Percentiles rank a stretch among this genome's conserved stretches.
Evolutionary conservation across 2,329 filamentous ascomycete genomes (phyloP).

Genomic region (Clonostachys solani): DNA sequence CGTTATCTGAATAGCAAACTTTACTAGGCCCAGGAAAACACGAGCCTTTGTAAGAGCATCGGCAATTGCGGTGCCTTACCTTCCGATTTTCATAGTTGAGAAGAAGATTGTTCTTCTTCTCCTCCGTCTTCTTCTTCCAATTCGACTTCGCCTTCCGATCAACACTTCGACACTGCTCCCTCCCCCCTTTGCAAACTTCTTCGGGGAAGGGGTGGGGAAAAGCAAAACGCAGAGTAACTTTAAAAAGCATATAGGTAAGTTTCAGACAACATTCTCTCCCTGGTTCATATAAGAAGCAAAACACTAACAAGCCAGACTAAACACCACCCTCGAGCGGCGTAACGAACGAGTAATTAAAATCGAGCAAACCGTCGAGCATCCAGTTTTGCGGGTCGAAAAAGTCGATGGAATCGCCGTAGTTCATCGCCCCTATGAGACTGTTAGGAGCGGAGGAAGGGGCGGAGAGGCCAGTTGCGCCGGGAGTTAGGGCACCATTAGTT

Average conservation of each 20-base stretch:
- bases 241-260: not conserved
- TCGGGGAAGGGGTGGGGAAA: too few species aligned
- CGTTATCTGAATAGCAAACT: too few species aligned
- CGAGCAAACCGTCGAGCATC: slow-evolving; percentile 83
- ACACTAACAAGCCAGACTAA: slow-evolving; percentile 16
- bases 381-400: slow-evolving; percentile 92
- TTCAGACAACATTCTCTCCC: not conserved
- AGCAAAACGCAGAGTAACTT: too few species aligned
- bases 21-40: too few species aligned
- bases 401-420: slow-evolving; percentile 69
- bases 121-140: too few species aligned
- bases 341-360: slow-evolving; percentile 68
- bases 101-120: too few species aligned
- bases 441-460: slow-evolving; percentile 31
- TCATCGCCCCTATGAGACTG: slow-evolving; percentile 44
- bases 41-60: too few species aligned
- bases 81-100: not conserved
- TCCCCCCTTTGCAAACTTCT: too few species aligned
- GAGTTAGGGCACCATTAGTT: slow-evolving; percentile 48
- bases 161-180: too few species aligned
- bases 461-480: slow-evolving; percentile 41
- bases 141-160: too few species aligned
- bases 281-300: not conserved
- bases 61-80: not conserved
- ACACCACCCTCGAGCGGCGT: slow-evolving; percentile 46